These are phyloP conservation scores for Batrachochytrium dendrobatidis DNA, from an alignment of 371 early-diverging fungal species.

Conservation along the genomic window DNA sequence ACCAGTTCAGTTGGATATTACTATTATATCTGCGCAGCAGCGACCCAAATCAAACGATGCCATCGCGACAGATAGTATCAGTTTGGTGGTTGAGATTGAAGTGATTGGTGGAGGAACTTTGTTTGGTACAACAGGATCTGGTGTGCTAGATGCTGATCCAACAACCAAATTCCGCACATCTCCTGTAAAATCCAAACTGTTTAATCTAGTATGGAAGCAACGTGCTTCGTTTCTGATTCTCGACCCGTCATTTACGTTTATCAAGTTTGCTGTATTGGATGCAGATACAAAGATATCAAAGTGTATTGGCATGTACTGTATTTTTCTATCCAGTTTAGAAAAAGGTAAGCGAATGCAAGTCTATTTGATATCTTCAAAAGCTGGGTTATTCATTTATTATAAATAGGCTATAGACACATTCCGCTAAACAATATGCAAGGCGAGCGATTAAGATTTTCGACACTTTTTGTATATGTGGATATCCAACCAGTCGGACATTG, in stretches of 20 bases:
- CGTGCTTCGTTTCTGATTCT: background rate
- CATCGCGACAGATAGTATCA: slow-evolving; percentile 40
- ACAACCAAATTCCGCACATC: slow-evolving; percentile 15
- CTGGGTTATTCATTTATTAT: slow-evolving; percentile 39
- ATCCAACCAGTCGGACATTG: no score
- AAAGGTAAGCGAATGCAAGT: slow-evolving; percentile 43
- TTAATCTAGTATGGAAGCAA: background rate
- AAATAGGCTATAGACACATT: slow-evolving; percentile 52
- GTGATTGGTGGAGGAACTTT: slow-evolving; percentile 23
- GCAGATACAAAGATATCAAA: background rate
- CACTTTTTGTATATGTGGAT: slow-evolving; percentile 40
- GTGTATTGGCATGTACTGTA: background rate
- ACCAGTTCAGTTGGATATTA: background rate
- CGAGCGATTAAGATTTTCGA: slow-evolving; percentile 49
- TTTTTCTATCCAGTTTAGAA: slow-evolving; percentile 20
- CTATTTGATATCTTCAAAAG: slow-evolving; percentile 36
- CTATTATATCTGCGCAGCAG: slow-evolving; percentile 55
- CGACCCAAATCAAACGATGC: slow-evolving; percentile 51
- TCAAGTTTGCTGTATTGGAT: slow-evolving; percentile 1
- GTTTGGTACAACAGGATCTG: slow-evolving; percentile 8
- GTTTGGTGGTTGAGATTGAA: slow-evolving; percentile 54
- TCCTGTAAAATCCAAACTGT: slow-evolving; percentile 19
- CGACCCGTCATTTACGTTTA: background rate
- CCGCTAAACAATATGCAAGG: slow-evolving; percentile 49
- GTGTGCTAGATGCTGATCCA: slow-evolving; percentile 16